These are phyloP conservation scores for Chalciporus sphaerocephalus DNA, from an alignment of 768 basidiomycete genomes.

Conservation along the genomic window DNA sequence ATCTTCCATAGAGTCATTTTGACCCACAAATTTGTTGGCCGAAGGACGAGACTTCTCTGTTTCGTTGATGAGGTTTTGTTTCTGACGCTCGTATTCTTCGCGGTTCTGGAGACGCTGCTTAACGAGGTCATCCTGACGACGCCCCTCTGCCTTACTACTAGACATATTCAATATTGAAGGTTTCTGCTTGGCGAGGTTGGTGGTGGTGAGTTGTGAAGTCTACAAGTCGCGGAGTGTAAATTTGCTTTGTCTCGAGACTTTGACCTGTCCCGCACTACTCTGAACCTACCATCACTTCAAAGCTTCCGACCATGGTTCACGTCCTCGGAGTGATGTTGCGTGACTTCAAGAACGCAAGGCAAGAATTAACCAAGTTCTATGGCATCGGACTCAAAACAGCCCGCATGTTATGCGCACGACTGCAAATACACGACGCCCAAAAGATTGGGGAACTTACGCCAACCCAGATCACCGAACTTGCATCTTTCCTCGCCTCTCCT, in stretches of 20 bases:
- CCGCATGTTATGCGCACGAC: slow-evolving; percentile 80
- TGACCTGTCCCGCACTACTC: slow-evolving; percentile 5
- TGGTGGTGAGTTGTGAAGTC: slow-evolving; percentile 1
- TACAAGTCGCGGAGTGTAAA: slow-evolving; percentile 25
- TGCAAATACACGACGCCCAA: slow-evolving; percentile 85
- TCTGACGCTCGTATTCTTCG: slow-evolving; percentile 79
- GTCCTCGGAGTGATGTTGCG: slow-evolving; percentile 81
- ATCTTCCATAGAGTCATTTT: slow-evolving; percentile 94
- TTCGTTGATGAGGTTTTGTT: slow-evolving; percentile 76
- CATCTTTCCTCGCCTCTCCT: slow-evolving; percentile 91
- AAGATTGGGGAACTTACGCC: slow-evolving; percentile 80
- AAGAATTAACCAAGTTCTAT: slow-evolving; percentile 87
- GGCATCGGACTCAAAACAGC: slow-evolving; percentile 78
- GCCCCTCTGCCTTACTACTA: slow-evolving; percentile 73
- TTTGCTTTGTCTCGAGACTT: neutral
- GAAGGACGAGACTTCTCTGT: slow-evolving; percentile 91
- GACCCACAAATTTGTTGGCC: slow-evolving; percentile 84
- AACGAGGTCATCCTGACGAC: slow-evolving; percentile 77
- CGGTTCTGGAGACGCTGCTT: slow-evolving; percentile 79
- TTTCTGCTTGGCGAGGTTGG: slow-evolving; percentile 7
- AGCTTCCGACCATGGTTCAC: slow-evolving; percentile 62
- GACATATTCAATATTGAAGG: slow-evolving; percentile 50
- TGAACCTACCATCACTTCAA: neutral
- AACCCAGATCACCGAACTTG: slow-evolving; percentile 84
- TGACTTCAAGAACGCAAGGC: slow-evolving; percentile 75